These are phyloP conservation scores for Abrus pulchellus DNA, from an alignment of 306 rosid genomes.

Conservation along the genomic window DNA sequence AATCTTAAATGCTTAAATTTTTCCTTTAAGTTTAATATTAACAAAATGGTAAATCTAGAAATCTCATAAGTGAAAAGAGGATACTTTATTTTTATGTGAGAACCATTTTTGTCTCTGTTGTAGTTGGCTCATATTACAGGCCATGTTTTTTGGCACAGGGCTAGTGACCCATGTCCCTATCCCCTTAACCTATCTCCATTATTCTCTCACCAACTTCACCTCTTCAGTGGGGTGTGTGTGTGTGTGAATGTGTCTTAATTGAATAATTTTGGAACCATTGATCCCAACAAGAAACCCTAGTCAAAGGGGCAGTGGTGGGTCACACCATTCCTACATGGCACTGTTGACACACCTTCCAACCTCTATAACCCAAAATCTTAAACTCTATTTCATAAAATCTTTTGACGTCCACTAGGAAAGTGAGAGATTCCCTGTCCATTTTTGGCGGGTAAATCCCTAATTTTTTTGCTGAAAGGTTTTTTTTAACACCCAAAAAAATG, in stretches of 20 bases:
- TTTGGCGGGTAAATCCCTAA: constrained; percentile 74
- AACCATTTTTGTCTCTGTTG: constrained; percentile 19
- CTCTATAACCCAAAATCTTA: constrained; percentile 40
- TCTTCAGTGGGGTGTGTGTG: constrained; percentile 31
- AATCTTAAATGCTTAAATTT: no score
- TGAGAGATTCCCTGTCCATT: constrained; percentile 52
- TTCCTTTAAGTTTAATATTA: no score
- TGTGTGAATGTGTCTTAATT: constrained; percentile 13
- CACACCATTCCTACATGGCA: constrained; percentile 55
- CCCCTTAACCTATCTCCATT: constrained; percentile 45
- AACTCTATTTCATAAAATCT: constrained; percentile 68
- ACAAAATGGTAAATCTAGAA: neutral
- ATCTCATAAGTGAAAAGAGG: neutral
- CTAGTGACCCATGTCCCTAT: constrained; percentile 27
- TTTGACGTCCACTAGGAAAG: constrained; percentile 83
- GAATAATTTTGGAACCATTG: constrained; percentile 42
- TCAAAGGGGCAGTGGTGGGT: constrained; percentile 67
- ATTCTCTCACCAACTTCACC: constrained; percentile 68
- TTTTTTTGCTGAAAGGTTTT: constrained; percentile 7
- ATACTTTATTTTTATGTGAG: neutral
- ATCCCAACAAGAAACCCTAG: constrained; percentile 53
- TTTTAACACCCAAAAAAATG: neutral
- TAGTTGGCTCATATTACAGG: neutral
- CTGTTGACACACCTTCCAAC: constrained; percentile 49
- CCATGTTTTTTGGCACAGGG: neutral